A percentile compares a stretch with the other conserved stretches of the same genome.
Conservation (phyloP, 495 filamentous ascomycete species). For the Pyrenula aspistea region DNA sequence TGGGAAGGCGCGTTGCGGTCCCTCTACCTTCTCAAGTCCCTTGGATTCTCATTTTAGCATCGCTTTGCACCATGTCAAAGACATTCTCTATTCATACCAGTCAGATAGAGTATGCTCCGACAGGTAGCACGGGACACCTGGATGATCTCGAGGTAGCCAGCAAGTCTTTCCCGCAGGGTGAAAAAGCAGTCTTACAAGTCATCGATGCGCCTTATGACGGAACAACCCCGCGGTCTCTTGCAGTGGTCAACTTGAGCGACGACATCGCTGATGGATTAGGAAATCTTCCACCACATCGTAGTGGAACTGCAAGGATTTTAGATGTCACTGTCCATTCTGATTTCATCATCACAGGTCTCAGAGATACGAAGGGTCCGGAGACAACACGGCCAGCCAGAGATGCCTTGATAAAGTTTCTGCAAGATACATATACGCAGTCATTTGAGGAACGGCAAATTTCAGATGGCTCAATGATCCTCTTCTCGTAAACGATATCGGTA, state of each 20-base stretch:
- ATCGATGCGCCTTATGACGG: neutral
- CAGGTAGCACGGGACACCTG: neutral
- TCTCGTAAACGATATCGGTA: neutral
- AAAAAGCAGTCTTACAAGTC: neutral
- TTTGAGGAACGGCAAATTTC: neutral
- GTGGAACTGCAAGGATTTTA: neutral
- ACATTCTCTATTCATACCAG: neutral
- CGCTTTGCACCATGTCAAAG: neutral
- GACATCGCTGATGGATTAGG: neutral
- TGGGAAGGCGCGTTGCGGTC: neutral
- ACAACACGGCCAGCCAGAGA: neutral
- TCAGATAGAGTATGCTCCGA: neutral
- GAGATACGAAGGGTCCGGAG: neutral
- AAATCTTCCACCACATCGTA: neutral
- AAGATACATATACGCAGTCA: neutral
- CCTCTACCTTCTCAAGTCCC: neutral
- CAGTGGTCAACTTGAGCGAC: neutral
- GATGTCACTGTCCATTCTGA: neutral
- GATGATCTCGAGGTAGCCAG: neutral
- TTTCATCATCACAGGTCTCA: neutral
- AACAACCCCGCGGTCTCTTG: neutral
- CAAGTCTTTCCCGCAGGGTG: neutral
- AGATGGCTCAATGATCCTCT: neutral
- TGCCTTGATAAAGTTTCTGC: neutral
- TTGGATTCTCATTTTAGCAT: neutral